A percentile compares a stretch with the other conserved stretches of the same genome.
phyloP scores from a whole-genome alignment of 106 monocot species.

The Chionographis japonica region DNA sequence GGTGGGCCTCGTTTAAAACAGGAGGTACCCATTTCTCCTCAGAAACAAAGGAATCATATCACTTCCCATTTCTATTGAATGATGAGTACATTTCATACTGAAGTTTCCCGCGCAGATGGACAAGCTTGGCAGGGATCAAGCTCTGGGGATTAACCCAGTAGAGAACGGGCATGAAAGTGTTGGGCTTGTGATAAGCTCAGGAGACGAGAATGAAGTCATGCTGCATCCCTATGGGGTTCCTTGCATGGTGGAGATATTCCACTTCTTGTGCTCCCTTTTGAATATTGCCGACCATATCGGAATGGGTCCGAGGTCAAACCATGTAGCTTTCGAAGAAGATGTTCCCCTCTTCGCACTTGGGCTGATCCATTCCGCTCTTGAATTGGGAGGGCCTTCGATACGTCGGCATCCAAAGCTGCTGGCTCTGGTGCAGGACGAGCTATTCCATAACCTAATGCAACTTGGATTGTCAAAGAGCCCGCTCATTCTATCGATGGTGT shows the following conservation, averaged over 20 bases:
- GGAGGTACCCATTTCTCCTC: slow-evolving; percentile 30
- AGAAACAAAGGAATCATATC: no score
- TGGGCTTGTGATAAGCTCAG: slow-evolving; percentile 14
- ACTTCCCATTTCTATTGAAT: not conserved
- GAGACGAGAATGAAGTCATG: slow-evolving; percentile 32
- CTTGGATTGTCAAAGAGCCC: slow-evolving; percentile 90
- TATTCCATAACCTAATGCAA: slow-evolving; percentile 85
- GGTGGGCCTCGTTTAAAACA: slow-evolving; percentile 1
- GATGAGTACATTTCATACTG: not conserved
- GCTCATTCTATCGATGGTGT: slow-evolving; percentile 78
- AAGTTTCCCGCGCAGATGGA: slow-evolving; percentile 34
- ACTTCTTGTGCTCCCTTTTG: slow-evolving; percentile 83
- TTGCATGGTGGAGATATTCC: slow-evolving; percentile 92
- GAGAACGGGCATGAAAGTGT: slow-evolving; percentile 60
- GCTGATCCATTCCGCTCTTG: slow-evolving; percentile 80
- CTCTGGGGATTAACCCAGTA: slow-evolving; percentile 44
- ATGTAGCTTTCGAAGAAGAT: slow-evolving; percentile 84
- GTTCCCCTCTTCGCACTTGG: slow-evolving; percentile 91
- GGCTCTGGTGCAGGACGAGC: slow-evolving; percentile 70
- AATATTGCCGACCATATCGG: slow-evolving; percentile 73
- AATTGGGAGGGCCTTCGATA: slow-evolving; percentile 66
- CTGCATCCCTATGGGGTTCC: slow-evolving; percentile 65
- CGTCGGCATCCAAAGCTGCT: slow-evolving; percentile 63
- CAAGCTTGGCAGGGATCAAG: slow-evolving; percentile 46
- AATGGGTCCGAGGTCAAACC: slow-evolving; percentile 47